Percentiles rank a stretch among this genome's conserved stretches.
Evolutionary conservation across 768 basidiomycete species (phyloP).

Genomic region (Boletus rex-veris): DNA sequence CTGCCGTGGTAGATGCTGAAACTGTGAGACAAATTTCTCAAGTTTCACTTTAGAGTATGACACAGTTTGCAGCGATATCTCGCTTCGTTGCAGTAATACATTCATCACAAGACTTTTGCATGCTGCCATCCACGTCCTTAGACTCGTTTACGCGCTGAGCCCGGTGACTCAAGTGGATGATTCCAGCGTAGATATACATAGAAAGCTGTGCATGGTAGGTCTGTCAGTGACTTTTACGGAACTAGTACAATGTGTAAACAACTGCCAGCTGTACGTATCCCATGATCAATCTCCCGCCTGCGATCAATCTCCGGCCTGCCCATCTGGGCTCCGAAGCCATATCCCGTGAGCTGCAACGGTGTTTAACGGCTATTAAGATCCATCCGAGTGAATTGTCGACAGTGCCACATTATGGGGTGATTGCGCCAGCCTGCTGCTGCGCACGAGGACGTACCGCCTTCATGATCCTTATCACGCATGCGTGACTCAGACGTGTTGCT

Average conservation of each 20-base stretch:
- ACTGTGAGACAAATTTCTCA: constrained; percentile 43
- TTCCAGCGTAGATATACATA: background rate
- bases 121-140: background rate
- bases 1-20: constrained; percentile 63
- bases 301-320: too few relatives aligned
- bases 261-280: background rate
- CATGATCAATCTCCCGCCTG: too few relatives aligned
- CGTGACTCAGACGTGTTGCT: constrained; percentile 7
- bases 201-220: background rate
- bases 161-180: background rate
- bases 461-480: constrained; percentile 17
- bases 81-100: constrained; percentile 47
- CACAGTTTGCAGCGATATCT: constrained; percentile 52
- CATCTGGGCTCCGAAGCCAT: too few relatives aligned
- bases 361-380: constrained; percentile 2
- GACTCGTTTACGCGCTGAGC: background rate
- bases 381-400: background rate
- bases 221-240: background rate
- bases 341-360: background rate
- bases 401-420: constrained; percentile 10
- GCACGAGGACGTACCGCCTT: constrained; percentile 23
- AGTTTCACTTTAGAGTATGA: constrained; percentile 9
- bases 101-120: background rate
- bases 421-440: constrained; percentile 20
- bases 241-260: background rate